Conservation (phyloP, 139 green algal genomes). For the Coelastrella sp. region DNA sequence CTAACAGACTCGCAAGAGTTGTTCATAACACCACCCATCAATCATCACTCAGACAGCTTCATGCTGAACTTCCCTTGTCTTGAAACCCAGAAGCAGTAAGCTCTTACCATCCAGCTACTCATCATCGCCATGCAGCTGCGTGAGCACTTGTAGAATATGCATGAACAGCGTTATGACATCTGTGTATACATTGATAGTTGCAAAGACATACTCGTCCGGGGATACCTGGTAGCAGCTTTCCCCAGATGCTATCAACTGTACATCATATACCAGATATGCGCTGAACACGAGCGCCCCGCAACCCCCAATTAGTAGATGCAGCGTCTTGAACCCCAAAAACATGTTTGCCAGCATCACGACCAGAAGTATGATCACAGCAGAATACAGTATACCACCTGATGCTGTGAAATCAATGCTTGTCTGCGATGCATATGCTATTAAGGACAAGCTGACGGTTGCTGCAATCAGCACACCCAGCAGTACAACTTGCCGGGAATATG, state of each 20-base stretch:
- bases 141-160: conserved; percentile 56
- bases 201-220: conserved; percentile 63
- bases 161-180: conserved; percentile 71
- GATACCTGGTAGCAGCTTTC: conserved; percentile 37
- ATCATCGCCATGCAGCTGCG: conserved; percentile 23
- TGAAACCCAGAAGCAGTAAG: too few relatives aligned
- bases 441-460: conserved; percentile 28
- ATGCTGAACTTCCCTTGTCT: too few relatives aligned
- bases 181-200: conserved; percentile 60
- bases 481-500: conserved; percentile 29
- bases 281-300: conserved; percentile 55
- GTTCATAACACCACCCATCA: too few relatives aligned
- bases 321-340: conserved; percentile 13
- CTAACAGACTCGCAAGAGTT: too few relatives aligned
- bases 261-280: conserved; percentile 53
- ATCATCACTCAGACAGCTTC: too few relatives aligned
- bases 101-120: too few relatives aligned
- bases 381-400: conserved; percentile 48
- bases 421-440: conserved; percentile 53
- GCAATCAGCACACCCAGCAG: conserved; percentile 44
- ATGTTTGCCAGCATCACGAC: conserved; percentile 39
- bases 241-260: conserved; percentile 23
- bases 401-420: conserved; percentile 57
- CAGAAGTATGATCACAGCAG: conserved; percentile 44
- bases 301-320: conserved; percentile 26